A percentile compares a stretch with the other conserved stretches of the same genome.
phyloP scores from a whole-genome alignment of 2,329 filamentous ascomycete species.

The Fusarium penzigii region DNA sequence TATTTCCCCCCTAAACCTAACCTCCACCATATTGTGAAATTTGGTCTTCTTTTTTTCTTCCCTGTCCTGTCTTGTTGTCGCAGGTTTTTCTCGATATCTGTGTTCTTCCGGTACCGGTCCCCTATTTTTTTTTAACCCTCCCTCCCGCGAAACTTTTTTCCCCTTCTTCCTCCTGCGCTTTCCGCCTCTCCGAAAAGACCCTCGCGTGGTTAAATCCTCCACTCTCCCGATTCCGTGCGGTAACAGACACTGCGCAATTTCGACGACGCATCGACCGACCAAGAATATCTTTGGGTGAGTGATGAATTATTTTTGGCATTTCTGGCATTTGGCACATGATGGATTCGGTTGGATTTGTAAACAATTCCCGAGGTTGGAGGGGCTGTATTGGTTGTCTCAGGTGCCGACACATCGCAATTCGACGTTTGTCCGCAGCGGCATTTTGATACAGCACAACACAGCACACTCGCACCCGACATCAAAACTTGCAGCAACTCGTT shows the following conservation, averaged over 20 bases:
- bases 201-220: conserved; percentile 29
- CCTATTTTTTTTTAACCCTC: conserved; percentile 11
- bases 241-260: conserved; percentile 20
- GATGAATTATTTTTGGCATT: neutral
- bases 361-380: neutral
- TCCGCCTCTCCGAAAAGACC: conserved; percentile 26
- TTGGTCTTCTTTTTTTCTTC: no score
- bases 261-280: conserved; percentile 20
- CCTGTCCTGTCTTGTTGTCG: conserved; percentile 14
- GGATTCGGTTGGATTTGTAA: neutral
- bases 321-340: neutral
- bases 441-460: neutral
- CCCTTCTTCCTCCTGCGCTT: conserved; percentile 5
- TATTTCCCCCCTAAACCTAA: conserved; percentile 5
- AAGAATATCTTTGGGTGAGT: conserved; percentile 8
- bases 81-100: conserved; percentile 23
- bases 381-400: neutral
- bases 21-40: neutral
- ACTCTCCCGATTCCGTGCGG: conserved; percentile 22
- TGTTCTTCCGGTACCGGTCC: conserved; percentile 18
- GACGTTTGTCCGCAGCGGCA: neutral
- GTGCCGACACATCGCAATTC: neutral
- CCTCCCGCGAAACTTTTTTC: conserved; percentile 22
- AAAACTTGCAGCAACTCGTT: neutral
- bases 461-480: neutral